Evolutionary conservation across 805 yeast genomes (phyloP).

Genomic region (Ogataea glucozyma): DNA sequence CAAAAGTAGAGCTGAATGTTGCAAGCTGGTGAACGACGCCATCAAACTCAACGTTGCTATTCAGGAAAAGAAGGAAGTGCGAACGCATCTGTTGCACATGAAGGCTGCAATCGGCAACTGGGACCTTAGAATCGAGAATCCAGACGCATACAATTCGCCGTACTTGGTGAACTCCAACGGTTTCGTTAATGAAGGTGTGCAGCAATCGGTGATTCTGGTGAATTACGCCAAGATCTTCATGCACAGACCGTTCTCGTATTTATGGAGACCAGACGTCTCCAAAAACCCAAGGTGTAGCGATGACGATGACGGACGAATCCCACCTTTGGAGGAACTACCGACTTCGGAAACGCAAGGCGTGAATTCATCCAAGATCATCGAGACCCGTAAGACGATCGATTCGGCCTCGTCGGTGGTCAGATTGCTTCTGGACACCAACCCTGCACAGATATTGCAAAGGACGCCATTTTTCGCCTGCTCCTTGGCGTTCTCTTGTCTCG

Average conservation of each 20-base stretch:
- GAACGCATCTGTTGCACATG: slow-evolving; percentile 39
- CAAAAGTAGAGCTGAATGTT: slow-evolving; percentile 46
- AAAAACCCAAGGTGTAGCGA: slow-evolving; percentile 41
- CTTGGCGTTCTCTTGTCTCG: slow-evolving; percentile 51
- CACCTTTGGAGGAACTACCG: slow-evolving; percentile 33
- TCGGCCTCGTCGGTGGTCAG: slow-evolving; percentile 52
- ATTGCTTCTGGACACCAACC: slow-evolving; percentile 48
- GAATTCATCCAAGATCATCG: slow-evolving; percentile 48
- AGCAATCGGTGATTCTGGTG: slow-evolving; percentile 48
- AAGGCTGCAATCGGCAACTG: slow-evolving; percentile 51
- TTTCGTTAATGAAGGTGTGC: slow-evolving; percentile 52
- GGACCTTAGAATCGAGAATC: slow-evolving; percentile 49
- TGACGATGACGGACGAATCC: slow-evolving; percentile 31
- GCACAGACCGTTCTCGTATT: slow-evolving; percentile 53
- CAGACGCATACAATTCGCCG: slow-evolving; percentile 43
- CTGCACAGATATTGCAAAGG: slow-evolving; percentile 43
- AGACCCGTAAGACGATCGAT: slow-evolving; percentile 54
- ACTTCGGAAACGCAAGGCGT: slow-evolving; percentile 35
- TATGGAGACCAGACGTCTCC: slow-evolving; percentile 51
- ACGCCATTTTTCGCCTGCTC: slow-evolving; percentile 57
- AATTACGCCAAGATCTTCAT: slow-evolving; percentile 57
- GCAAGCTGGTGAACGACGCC: slow-evolving; percentile 50
- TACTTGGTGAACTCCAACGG: slow-evolving; percentile 45
- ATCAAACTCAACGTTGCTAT: slow-evolving; percentile 49
- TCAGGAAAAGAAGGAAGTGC: slow-evolving; percentile 40